Base-by-base conservation (phyloP, 1,139 yeast species). In the Sugiyamaella neomexicana region DNA sequence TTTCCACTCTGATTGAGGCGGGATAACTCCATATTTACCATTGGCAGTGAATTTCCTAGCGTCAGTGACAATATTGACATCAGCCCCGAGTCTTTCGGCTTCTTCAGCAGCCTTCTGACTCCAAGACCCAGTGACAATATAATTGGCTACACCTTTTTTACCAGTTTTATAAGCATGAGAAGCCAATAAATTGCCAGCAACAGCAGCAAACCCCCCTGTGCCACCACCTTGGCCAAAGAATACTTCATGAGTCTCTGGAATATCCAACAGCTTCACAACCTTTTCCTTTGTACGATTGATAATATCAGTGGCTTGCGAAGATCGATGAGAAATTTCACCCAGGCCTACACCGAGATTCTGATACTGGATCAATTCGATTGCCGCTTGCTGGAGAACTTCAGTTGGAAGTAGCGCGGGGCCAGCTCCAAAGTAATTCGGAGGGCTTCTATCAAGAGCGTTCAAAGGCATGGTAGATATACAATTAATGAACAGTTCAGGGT, bases 151-250 rank as follows among this genome's bases (percentile, higher is more conserved):
- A 48, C 96, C 96, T 57, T 76, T 78, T 64, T 80, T 81, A 40
- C 70, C 70, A 25, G 85, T 79, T 66, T 78, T 84, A 62, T 78
- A 79, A 47, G 88, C 89, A 69, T 80, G 81, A 42, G 86, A 77
- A 32, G 97, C 96, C 59, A 86, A 72, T 73, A 93, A 72, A 69
- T 93, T 93, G 65, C 93, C 83, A 13, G 89, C 91, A 55, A 89
- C 79, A 7, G 96, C 82, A 5, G 98, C 87, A 66, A 93, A 93
- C 5, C 97, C 98, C 40, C 90, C 86, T 51, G 98, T 91, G 58
- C 98, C 99, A 58, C 99, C 99, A 59, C 99, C 98, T 75, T 93
- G 99, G 74, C 91, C 74, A 74, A 91, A 93, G 68, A 93, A 85
- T 1, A 91, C 93, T 68, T 90, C 98, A 69, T 93, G 95, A 37